phyloP scores from a whole-genome alignment of 2,329 filamentous ascomycete genomes.

The Aspergillus fumigatiaffinis region DNA sequence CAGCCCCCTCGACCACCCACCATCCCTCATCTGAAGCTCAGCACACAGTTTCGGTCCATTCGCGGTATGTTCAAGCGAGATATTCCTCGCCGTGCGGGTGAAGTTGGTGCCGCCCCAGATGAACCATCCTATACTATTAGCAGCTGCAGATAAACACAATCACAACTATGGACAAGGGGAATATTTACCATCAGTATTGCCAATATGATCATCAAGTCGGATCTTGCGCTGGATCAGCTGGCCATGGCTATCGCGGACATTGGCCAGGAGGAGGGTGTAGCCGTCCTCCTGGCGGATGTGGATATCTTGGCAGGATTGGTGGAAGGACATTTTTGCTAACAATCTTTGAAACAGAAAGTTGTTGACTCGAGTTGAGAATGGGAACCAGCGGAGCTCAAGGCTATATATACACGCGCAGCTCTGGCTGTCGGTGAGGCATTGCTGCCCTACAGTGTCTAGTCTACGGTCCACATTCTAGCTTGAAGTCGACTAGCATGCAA shows the following conservation, averaged over 20 bases:
- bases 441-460: background rate
- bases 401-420: background rate
- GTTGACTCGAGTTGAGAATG: background rate
- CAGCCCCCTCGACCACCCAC: conserved; percentile 11
- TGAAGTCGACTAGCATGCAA: background rate
- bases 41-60: conserved; percentile 16
- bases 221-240: conserved; percentile 5
- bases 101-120: conserved; percentile 19
- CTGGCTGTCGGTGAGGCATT: background rate
- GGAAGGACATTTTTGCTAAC: conserved; percentile 11
- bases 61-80: conserved; percentile 10
- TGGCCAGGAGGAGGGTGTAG: conserved; percentile 8
- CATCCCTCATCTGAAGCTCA: conserved; percentile 9
- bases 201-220: conserved; percentile 16
- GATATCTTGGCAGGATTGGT: conserved; percentile 9
- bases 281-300: conserved; percentile 9
- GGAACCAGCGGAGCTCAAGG: background rate
- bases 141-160: background rate
- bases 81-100: conserved; percentile 12
- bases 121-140: conserved; percentile 13
- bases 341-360: too few species aligned
- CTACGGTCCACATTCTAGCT: background rate
- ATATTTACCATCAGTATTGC: conserved; percentile 13
- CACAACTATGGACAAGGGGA: background rate
- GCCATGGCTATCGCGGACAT: conserved; percentile 6